Evolutionary conservation across 176 grass and related monocot genomes (phyloP).

Genomic region (Aegilops tauschii): DNA sequence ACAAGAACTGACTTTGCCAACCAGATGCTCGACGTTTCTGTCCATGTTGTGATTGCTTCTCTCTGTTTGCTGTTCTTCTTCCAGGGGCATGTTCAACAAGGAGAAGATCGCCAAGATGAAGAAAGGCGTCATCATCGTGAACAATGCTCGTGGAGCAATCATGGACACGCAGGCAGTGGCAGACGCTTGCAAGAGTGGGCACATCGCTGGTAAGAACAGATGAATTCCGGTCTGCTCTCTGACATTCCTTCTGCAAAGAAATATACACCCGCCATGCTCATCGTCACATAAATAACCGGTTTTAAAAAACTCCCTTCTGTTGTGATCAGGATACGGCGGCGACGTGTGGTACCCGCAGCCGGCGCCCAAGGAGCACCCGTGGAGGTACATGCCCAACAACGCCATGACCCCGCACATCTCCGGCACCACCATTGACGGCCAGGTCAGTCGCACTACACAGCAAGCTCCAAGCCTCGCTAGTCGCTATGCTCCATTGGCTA

Average conservation of each 20-base stretch:
- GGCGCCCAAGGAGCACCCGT: slow-evolving; percentile 83
- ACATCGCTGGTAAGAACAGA: slow-evolving; percentile 49
- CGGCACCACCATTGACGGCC: slow-evolving; percentile 83
- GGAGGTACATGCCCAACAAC: slow-evolving; percentile 88
- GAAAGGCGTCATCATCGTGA: slow-evolving; percentile 73
- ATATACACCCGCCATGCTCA: neutral
- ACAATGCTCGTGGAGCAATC: slow-evolving; percentile 79
- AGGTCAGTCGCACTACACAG: slow-evolving; percentile 33
- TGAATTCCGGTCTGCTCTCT: neutral
- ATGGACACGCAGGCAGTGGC: slow-evolving; percentile 76
- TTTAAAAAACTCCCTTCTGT: too few relatives aligned
- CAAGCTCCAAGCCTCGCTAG: neutral
- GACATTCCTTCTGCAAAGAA: neutral
- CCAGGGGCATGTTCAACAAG: slow-evolving; percentile 76
- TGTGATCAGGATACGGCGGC: slow-evolving; percentile 59
- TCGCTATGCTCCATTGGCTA: neutral
- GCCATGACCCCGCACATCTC: slow-evolving; percentile 90
- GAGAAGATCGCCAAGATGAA: slow-evolving; percentile 81
- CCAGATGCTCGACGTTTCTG: neutral
- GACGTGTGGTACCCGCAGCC: slow-evolving; percentile 76
- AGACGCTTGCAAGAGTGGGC: slow-evolving; percentile 59
- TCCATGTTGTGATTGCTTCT: slow-evolving; percentile 9
- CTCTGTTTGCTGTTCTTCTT: slow-evolving; percentile 5
- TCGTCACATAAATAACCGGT: neutral
- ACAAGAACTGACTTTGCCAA: too few relatives aligned